phyloP scores from a whole-genome alignment of 495 filamentous ascomycete genomes.

The Penicillium psychrofluorescens region DNA sequence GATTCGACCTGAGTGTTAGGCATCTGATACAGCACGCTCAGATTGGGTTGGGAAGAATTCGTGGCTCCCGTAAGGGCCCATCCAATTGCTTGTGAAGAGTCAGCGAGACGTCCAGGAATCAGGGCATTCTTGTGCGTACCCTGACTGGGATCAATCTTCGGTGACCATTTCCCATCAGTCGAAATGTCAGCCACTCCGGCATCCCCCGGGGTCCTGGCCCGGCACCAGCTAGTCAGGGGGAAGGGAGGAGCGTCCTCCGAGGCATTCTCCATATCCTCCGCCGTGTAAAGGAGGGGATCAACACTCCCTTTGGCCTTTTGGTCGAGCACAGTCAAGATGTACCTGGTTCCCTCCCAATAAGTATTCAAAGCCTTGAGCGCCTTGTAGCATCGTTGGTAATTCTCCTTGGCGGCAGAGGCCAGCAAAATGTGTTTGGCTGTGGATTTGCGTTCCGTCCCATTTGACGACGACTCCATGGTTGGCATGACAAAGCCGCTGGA shows the following conservation, averaged over 20 bases:
- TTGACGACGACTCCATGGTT: slow-evolving; percentile 23
- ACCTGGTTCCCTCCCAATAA: slow-evolving; percentile 81
- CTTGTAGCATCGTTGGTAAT: slow-evolving; percentile 77
- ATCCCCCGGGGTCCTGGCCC: slow-evolving; percentile 17
- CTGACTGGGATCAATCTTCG: slow-evolving; percentile 45
- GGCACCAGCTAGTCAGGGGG: slow-evolving; percentile 35
- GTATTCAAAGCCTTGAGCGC: slow-evolving; percentile 65
- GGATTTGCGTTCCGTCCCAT: slow-evolving; percentile 35
- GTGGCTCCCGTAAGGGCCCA: slow-evolving; percentile 76
- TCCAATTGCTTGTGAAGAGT: slow-evolving; percentile 49
- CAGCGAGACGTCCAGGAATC: slow-evolving; percentile 13
- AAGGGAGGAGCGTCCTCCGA: slow-evolving; percentile 31
- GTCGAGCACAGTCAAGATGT: slow-evolving; percentile 79
- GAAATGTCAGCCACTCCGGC: slow-evolving; percentile 18
- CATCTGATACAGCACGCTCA: slow-evolving; percentile 66
- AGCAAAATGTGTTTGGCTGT: slow-evolving; percentile 64
- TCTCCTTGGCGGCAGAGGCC: slow-evolving; percentile 66
- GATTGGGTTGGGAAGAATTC: slow-evolving; percentile 70
- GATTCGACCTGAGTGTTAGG: slow-evolving; percentile 21
- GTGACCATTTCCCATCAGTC: slow-evolving; percentile 29
- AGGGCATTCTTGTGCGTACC: slow-evolving; percentile 24
- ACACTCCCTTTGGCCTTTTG: slow-evolving; percentile 79
- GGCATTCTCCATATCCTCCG: slow-evolving; percentile 68
- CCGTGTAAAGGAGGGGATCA: slow-evolving; percentile 71
- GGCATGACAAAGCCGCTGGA: slow-evolving; percentile 38